A percentile compares a stretch with the other conserved stretches of the same genome.
Conservation (phyloP, 257 asterid genomes). For the Nicotiana paniculata region DNA sequence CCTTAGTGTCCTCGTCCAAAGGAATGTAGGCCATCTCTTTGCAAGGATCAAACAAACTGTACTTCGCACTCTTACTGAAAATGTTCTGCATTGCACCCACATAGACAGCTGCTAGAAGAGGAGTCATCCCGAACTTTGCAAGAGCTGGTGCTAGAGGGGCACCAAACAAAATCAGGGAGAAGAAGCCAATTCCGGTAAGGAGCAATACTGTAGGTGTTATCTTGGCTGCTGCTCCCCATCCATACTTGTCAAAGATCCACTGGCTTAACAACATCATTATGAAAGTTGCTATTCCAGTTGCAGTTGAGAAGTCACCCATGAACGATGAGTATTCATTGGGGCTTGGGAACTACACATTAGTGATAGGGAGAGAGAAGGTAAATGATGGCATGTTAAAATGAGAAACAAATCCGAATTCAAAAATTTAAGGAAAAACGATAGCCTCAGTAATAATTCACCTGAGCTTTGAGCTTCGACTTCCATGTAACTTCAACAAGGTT, state of each 20-base stretch:
- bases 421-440: neutral
- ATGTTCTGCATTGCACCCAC: slow-evolving; percentile 98
- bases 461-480: slow-evolving; percentile 99
- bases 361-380: neutral
- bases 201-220: slow-evolving; percentile 93
- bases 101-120: slow-evolving; percentile 93
- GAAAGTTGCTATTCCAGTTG: slow-evolving; percentile 94
- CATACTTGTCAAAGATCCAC: slow-evolving; percentile 82
- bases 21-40: slow-evolving; percentile 99
- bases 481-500: slow-evolving; percentile 98
- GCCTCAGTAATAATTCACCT: slow-evolving; percentile 37
- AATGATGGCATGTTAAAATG: neutral
- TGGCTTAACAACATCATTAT: slow-evolving; percentile 95
- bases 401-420: neutral
- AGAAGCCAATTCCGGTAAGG: slow-evolving; percentile 86
- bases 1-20: slow-evolving; percentile 97
- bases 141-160: slow-evolving; percentile 75
- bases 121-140: slow-evolving; percentile 79
- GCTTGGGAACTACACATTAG: slow-evolving; percentile 68
- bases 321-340: slow-evolving; percentile 94
- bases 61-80: slow-evolving; percentile 94
- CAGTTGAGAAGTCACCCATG: slow-evolving; percentile 98
- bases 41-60: slow-evolving; percentile 97
- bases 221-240: slow-evolving; percentile 97
- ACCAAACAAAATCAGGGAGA: slow-evolving; percentile 80